Evolutionary conservation across 345 rosid species (phyloP).

Genomic region (Euphorbia pulcherrima): DNA sequence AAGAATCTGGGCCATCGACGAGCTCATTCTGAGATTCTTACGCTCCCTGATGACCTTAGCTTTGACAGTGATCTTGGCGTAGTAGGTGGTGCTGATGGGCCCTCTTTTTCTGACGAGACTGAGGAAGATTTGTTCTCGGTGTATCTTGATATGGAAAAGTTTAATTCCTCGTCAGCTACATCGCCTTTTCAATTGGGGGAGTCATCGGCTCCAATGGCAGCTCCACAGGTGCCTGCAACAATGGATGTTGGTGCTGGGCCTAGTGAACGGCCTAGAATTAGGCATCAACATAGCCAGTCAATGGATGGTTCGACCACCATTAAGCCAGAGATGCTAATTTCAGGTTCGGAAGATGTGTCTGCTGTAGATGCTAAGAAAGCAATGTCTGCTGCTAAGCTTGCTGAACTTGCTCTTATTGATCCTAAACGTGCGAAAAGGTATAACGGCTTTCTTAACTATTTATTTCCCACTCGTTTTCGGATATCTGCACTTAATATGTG

Average conservation of each 20-base stretch:
- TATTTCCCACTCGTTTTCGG: neutral
- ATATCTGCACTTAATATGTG: neutral
- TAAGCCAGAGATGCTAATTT: constrained; percentile 76
- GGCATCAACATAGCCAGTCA: constrained; percentile 92
- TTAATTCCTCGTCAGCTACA: constrained; percentile 64
- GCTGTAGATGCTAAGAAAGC: constrained; percentile 69
- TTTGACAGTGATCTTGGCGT: constrained; percentile 85
- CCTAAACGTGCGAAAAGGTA: constrained; percentile 99
- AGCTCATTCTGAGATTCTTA: constrained; percentile 89
- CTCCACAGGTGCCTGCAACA: constrained; percentile 21
- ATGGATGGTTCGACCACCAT: constrained; percentile 81
- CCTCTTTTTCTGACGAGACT: constrained; percentile 74
- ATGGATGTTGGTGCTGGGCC: constrained; percentile 36
- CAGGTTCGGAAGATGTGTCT: constrained; percentile 56
- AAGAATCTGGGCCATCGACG: constrained; percentile 90
- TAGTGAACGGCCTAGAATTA: constrained; percentile 69
- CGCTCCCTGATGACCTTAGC: constrained; percentile 85
- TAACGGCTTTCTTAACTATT: neutral
- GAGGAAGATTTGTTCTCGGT: constrained; percentile 77
- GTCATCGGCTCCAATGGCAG: constrained; percentile 29
- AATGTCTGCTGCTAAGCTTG: constrained; percentile 86
- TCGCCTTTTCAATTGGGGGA: constrained; percentile 63
- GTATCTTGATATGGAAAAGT: constrained; percentile 91
- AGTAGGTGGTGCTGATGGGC: constrained; percentile 67
- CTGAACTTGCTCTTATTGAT: constrained; percentile 93